phyloP scores from a whole-genome alignment of 495 filamentous ascomycete genomes.

The Aspergillus incahuasiensis region DNA sequence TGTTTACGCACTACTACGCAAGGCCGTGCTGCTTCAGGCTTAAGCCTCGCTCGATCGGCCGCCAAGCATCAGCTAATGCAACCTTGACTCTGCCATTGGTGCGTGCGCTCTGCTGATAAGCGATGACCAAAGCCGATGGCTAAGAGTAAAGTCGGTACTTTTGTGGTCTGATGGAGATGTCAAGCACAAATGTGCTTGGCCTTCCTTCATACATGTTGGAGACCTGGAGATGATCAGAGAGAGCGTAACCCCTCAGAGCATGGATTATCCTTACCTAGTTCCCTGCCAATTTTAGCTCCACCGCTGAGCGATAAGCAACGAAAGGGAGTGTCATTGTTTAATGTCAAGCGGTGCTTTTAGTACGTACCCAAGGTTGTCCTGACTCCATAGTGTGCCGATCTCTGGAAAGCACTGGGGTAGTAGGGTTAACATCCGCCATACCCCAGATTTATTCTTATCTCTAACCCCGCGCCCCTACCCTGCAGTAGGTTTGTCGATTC shows the following conservation, averaged over 20 bases:
- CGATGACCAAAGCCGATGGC: background rate
- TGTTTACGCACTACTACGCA: background rate
- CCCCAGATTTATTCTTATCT: background rate
- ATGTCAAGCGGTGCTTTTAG: background rate
- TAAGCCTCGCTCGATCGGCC: slow-evolving; percentile 8
- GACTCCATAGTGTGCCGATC: background rate
- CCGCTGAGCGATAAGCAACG: background rate
- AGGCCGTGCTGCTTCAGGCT: background rate
- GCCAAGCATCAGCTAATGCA: slow-evolving; percentile 15
- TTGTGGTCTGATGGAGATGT: no score
- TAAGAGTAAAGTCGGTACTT: background rate
- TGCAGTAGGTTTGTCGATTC: background rate
- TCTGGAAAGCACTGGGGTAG: background rate
- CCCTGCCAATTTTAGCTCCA: background rate
- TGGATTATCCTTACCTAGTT: no score
- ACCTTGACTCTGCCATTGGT: slow-evolving; percentile 6
- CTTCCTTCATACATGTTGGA: background rate
- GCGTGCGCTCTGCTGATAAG: background rate
- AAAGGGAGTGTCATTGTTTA: background rate
- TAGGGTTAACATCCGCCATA: background rate
- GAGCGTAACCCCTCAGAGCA: background rate
- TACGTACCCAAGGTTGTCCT: background rate
- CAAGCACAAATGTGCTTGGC: background rate
- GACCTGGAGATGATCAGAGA: no score
- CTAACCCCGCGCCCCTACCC: background rate